Evolutionary conservation across 352 stramenopile genomes (phyloP), one percentile per base, ranked within the genome.

Genomic region (Phytophthora sp.): DNA sequence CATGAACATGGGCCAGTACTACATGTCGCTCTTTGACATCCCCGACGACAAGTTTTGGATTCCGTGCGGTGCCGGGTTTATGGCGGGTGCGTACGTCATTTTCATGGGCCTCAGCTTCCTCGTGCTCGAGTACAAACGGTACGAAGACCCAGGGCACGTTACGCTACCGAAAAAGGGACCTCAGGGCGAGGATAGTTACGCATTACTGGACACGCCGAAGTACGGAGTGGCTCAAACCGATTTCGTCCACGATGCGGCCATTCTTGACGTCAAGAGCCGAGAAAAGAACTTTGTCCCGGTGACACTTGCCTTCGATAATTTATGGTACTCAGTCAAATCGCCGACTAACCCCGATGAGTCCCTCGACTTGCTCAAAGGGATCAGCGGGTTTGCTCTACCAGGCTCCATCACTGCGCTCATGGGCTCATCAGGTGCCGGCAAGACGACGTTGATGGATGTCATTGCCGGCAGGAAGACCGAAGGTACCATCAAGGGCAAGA

Each of bases 381-480:
- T 72, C 50, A 67, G 51, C 12, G 63, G 77, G 1, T 61, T 66
- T 39, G 56, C 69, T 16, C 16, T 66, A 3, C 81, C 81, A 18
- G 82, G 82, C 1, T 63, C 77, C 12, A 86, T 98, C 64, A 97
- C 87, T 27, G 92, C 89, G 18, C 71, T 98, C 3, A 96, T 96
- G 84, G 90, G 90, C 16, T 89, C 72, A 8, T 88, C 65, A 44
- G 88, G 83, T 41, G 82, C 84, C 27, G 86, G 86, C 13, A 94
- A 84, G 50, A 91, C 77, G 29, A 98, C 93, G 2, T 71, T 98
- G 12, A 90, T 97, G 63, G 91, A 98, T 73, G 90, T 98, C 4
- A 92, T 98, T 52, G 87, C 91, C 7, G 73, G 94, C 16, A 74
- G 93, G 30, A 60, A 84, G 53, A 81, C 73, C 15, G 72, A 64